phyloP scores from a whole-genome alignment of 2,329 filamentous ascomycete species.

The Neopestalotiopsis sp. region DNA sequence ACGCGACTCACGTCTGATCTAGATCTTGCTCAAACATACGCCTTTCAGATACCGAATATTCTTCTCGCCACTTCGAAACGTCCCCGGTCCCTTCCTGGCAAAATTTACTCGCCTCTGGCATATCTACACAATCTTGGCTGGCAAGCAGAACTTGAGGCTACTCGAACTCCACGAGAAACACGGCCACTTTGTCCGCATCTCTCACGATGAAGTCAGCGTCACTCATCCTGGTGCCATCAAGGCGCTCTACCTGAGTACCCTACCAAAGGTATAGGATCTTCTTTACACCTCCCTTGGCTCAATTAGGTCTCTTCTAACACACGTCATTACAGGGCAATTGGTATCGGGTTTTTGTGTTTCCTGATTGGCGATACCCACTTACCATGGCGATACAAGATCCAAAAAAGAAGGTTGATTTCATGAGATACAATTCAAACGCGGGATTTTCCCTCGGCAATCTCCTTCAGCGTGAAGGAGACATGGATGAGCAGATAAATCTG shows the following conservation, averaged over 20 bases:
- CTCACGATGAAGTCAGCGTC: slow-evolving; percentile 49
- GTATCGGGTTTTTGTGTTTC: slow-evolving; percentile 2
- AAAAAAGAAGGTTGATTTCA: background rate
- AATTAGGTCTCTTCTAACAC: too few species aligned
- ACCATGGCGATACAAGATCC: slow-evolving; percentile 6
- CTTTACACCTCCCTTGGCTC: too few species aligned
- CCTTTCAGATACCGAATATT: background rate
- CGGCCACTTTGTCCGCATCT: slow-evolving; percentile 49
- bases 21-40: background rate
- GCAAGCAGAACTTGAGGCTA: slow-evolving; percentile 48
- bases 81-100: slow-evolving; percentile 61
- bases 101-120: slow-evolving; percentile 59
- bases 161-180: slow-evolving; percentile 52
- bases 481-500: slow-evolving; percentile 23
- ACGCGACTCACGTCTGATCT: background rate
- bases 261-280: slow-evolving; percentile 35
- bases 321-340: background rate
- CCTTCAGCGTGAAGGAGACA: slow-evolving; percentile 12
- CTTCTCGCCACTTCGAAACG: slow-evolving; percentile 20
- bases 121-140: slow-evolving; percentile 54
- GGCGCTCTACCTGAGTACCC: slow-evolving; percentile 38
- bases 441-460: background rate
- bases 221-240: slow-evolving; percentile 46
- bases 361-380: slow-evolving; percentile 3
- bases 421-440: background rate